A percentile compares a stretch with the other conserved stretches of the same genome.
These are phyloP conservation scores for Kalanchoe fedtschenkoi DNA, from an alignment of 164 flowering plant genomes.

Conservation along the genomic window DNA sequence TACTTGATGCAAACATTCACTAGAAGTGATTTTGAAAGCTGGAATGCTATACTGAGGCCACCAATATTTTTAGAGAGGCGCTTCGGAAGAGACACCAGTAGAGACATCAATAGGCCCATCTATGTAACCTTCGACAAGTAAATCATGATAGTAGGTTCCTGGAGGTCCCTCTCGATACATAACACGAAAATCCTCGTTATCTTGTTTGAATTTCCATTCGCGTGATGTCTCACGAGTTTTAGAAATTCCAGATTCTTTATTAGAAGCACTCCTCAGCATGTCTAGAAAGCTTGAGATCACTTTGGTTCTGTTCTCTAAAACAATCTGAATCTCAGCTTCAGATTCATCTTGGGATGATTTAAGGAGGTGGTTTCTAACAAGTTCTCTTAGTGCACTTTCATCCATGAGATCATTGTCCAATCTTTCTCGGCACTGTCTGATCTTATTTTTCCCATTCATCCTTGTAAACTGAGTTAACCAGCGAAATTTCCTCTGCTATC, in stretches of 20 bases:
- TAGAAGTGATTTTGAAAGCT: constrained; percentile 45
- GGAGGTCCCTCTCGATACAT: constrained; percentile 87
- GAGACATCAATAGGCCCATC: constrained; percentile 80
- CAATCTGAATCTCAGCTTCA: constrained; percentile 27
- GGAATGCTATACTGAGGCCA: constrained; percentile 79
- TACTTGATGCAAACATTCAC: constrained; percentile 50
- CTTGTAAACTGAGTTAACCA: constrained; percentile 19
- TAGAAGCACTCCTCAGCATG: constrained; percentile 59
- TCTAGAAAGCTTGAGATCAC: constrained; percentile 48
- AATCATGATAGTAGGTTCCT: constrained; percentile 72
- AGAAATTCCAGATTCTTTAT: constrained; percentile 12
- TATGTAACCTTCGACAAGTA: constrained; percentile 84
- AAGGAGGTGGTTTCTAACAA: constrained; percentile 51
- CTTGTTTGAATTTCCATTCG: constrained; percentile 91
- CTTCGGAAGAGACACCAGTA: constrained; percentile 72
- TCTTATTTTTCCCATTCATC: constrained; percentile 40
- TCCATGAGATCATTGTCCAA: constrained; percentile 50
- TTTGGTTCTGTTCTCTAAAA: constrained; percentile 28
- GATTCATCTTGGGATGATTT: constrained; percentile 23
- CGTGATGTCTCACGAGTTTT: constrained; percentile 24
- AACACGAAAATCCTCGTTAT: constrained; percentile 67
- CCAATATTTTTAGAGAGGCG: constrained; percentile 68
- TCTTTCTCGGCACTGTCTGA: constrained; percentile 46
- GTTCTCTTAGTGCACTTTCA: constrained; percentile 32
- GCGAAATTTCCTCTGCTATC: background rate